Conservation (phyloP, 441 rosid genomes). For the Erodium moschatum region DNA sequence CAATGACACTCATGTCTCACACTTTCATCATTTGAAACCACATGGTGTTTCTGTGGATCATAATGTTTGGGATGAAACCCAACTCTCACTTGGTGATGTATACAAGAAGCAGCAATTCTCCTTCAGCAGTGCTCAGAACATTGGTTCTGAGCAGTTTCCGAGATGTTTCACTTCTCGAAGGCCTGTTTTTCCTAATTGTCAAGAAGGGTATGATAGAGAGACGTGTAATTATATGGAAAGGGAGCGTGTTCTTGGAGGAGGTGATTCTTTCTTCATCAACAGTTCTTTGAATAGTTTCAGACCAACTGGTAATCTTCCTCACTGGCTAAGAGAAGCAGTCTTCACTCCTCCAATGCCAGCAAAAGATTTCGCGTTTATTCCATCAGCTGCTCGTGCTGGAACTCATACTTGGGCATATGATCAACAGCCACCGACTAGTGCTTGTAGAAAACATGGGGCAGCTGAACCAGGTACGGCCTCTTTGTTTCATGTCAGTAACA, state of each 20-base stretch:
- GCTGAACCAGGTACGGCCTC: conserved; percentile 14
- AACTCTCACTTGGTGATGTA: conserved; percentile 26
- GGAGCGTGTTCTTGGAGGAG: conserved; percentile 12
- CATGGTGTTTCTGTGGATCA: conserved; percentile 19
- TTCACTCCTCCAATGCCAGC: conserved; percentile 26
- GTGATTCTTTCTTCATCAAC: conserved; percentile 14
- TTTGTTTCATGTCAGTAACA: conserved; percentile 9
- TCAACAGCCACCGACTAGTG: conserved; percentile 14
- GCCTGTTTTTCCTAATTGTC: conserved; percentile 22
- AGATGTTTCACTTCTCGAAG: conserved; percentile 16
- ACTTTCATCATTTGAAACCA: conserved; percentile 18
- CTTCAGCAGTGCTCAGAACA: conserved; percentile 14
- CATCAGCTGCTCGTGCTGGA: conserved; percentile 20
- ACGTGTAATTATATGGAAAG: conserved; percentile 17
- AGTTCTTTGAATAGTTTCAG: conserved; percentile 15
- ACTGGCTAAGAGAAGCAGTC: conserved; percentile 38
- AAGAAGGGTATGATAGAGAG: conserved; percentile 16
- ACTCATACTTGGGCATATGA: conserved; percentile 9
- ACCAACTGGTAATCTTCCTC: conserved; percentile 29
- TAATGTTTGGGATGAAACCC: conserved; percentile 24
- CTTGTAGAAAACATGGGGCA: conserved; percentile 19
- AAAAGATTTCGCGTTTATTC: conserved; percentile 14
- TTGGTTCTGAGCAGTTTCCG: conserved; percentile 22
- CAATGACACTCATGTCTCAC: conserved; percentile 18
- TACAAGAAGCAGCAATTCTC: conserved; percentile 18